phyloP scores from a whole-genome alignment of 2,329 filamentous ascomycete species.

The Byssoonygena ceratinophila region DNA sequence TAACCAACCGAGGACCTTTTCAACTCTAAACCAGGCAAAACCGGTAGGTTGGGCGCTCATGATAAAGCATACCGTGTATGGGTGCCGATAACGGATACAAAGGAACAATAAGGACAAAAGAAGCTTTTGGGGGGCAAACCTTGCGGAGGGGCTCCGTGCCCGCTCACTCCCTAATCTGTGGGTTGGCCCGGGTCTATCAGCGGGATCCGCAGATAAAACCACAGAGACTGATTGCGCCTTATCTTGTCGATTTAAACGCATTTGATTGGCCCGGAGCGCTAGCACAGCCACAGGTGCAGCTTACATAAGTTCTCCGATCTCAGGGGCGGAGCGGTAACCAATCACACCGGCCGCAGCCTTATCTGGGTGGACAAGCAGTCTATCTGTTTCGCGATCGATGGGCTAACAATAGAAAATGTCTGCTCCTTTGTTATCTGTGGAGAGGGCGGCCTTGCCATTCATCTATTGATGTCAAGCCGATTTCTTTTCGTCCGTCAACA shows the following conservation, averaged over 20 bases:
- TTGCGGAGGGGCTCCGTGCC: neutral
- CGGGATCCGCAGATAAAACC: neutral
- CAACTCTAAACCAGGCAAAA: conserved; percentile 2
- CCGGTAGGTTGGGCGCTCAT: too few species aligned
- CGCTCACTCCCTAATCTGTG: neutral
- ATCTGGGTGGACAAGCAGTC: neutral
- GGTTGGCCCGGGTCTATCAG: neutral
- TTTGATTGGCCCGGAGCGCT: neutral
- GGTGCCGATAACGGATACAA: too few species aligned
- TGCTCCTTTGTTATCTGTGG: neutral
- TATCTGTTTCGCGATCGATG: neutral
- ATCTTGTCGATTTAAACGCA: too few species aligned
- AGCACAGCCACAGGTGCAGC: neutral
- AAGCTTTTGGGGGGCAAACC: neutral
- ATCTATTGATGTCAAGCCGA: too few species aligned
- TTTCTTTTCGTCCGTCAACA: neutral
- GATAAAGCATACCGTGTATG: too few species aligned
- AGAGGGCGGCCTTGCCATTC: too few species aligned
- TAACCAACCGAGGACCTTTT: conserved; percentile 1
- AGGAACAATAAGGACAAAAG: neutral
- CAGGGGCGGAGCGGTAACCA: neutral
- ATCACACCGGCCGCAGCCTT: neutral
- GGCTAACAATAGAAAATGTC: neutral
- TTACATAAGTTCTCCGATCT: conserved; percentile 5
- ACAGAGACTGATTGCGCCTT: neutral